Percentiles rank a stretch among this genome's conserved stretches.
Conservation (phyloP, 1,284 basidiomycete species). For the Malassezia yamatoensis region DNA sequence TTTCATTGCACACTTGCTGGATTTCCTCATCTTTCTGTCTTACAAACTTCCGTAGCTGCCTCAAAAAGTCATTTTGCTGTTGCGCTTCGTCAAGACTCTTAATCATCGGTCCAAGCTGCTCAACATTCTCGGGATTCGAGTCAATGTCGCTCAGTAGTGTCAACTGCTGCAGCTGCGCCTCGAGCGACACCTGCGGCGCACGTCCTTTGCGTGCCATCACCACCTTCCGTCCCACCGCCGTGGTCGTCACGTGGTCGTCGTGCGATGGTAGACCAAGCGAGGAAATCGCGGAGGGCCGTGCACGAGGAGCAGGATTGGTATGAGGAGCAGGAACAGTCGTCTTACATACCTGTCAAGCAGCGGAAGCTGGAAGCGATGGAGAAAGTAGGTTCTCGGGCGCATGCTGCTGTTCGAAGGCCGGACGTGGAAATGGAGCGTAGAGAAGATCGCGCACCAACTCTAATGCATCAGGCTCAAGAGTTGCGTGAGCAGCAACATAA, state of each 20-base stretch:
- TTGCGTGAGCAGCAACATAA: conserved; percentile 65
- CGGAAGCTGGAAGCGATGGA: conserved; percentile 69
- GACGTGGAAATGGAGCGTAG: conserved; percentile 52
- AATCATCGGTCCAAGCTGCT: conserved; percentile 48
- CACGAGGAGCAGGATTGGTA: conserved; percentile 22
- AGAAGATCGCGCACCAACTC: conserved; percentile 57
- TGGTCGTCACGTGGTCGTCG: not conserved
- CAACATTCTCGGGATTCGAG: conserved; percentile 39
- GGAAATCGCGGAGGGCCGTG: conserved; percentile 1
- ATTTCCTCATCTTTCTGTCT: conserved; percentile 91
- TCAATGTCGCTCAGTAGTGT: conserved; percentile 45
- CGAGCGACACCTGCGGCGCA: conserved; percentile 38
- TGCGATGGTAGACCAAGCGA: not conserved
- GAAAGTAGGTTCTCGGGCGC: conserved; percentile 48
- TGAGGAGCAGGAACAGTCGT: conserved; percentile 49
- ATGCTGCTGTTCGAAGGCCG: not conserved
- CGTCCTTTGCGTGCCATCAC: conserved; percentile 24
- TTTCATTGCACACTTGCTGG: conserved; percentile 84
- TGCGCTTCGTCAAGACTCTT: conserved; percentile 67
- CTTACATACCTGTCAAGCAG: conserved; percentile 79
- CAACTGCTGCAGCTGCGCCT: conserved; percentile 45
- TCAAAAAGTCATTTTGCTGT: conserved; percentile 82
- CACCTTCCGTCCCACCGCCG: not conserved
- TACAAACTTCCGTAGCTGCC: conserved; percentile 73
- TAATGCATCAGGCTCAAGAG: conserved; percentile 49